Evolutionary conservation across 2,329 filamentous ascomycete species (phyloP), one percentile per base, ranked within the genome.

Genomic region (Penicillium sp.): DNA sequence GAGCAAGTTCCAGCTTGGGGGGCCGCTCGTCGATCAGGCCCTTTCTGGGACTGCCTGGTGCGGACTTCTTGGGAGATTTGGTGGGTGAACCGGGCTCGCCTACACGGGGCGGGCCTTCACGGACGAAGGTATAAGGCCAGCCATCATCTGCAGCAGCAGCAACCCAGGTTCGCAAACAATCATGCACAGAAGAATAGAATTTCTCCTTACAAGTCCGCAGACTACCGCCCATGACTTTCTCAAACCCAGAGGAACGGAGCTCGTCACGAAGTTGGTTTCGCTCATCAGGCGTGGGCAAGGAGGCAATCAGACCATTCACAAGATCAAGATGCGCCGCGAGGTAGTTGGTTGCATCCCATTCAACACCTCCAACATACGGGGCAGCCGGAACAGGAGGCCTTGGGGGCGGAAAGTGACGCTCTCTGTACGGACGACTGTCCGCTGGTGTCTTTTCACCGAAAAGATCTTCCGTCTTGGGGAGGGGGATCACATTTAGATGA

Each of bases 311-410:
- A 29, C 91, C 93, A 67, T 97, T 99, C 65, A 97, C 76, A 10
- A 99, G 85, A 67, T 97, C 94, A 9, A 99, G 81, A 67, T 99
- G 93, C 0, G 89, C 90, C 16, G 93, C 91, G 10, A 97, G 81
- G 70, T 97, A 97, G 73, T 96, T 97, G 9, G 94, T 97, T 2
- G 94, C 94, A 70, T 97, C 94, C 94, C 94, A 97, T 74, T 99
- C 94, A 9, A 97, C 94, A 50, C 94, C 93, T 45, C 94, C 94
- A 39, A 97, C 92, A 68, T 97, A 97, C 0, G 93, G 93, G 5
- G 93, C 93, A 14, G 94, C 93, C 26, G 93, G 91, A 0, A 97
- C 91, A 0, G 94, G 94, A 3, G 92, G 89, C 0, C 91, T 86
- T 62, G 92, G 89, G 43, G 86, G 84, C 0, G 94, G 93, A 70